Evolutionary conservation across 495 filamentous ascomycete species (phyloP).

Genomic region (Amniculicola lignicola): DNA sequence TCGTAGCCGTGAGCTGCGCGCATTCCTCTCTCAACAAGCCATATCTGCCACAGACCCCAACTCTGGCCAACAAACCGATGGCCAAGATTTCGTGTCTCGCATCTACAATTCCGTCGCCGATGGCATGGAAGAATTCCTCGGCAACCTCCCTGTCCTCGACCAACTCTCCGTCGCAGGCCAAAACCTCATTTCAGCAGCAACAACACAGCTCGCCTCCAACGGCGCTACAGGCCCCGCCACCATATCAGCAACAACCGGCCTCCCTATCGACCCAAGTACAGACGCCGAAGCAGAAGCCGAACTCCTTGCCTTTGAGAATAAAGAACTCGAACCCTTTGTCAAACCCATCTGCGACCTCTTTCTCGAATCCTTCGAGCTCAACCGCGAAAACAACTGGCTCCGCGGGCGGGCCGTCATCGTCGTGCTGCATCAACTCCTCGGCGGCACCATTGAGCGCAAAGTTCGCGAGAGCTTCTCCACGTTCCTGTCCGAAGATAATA

Average conservation of each 20-base stretch:
- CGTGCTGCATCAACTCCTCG: conserved; percentile 68
- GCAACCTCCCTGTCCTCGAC: conserved; percentile 92
- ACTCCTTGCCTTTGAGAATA: conserved; percentile 86
- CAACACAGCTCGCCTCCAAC: conserved; percentile 62
- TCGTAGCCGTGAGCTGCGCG: conserved; percentile 83
- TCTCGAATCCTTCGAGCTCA: conserved; percentile 91
- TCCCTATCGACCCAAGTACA: conserved; percentile 42
- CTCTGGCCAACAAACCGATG: conserved; percentile 51
- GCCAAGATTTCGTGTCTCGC: conserved; percentile 86
- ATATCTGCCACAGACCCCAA: conserved; percentile 52
- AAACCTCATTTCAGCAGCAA: conserved; percentile 85
- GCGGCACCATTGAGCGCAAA: conserved; percentile 87
- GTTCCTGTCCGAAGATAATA: conserved; percentile 69
- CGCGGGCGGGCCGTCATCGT: conserved; percentile 92
- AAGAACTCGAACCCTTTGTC: conserved; percentile 89
- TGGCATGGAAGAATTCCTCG: conserved; percentile 96
- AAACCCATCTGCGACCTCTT: conserved; percentile 98
- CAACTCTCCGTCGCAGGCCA: conserved; percentile 90
- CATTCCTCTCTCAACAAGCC: conserved; percentile 87
- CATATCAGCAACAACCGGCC: not conserved
- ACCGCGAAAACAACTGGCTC: conserved; percentile 89
- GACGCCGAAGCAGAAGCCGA: conserved; percentile 92
- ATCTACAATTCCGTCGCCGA: conserved; percentile 95
- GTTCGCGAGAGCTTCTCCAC: conserved; percentile 74
- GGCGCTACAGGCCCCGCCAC: conserved; percentile 35